Conservation (phyloP, 371 early-diverging fungal genomes). For the Dinochytrium kinnereticum region DNA sequence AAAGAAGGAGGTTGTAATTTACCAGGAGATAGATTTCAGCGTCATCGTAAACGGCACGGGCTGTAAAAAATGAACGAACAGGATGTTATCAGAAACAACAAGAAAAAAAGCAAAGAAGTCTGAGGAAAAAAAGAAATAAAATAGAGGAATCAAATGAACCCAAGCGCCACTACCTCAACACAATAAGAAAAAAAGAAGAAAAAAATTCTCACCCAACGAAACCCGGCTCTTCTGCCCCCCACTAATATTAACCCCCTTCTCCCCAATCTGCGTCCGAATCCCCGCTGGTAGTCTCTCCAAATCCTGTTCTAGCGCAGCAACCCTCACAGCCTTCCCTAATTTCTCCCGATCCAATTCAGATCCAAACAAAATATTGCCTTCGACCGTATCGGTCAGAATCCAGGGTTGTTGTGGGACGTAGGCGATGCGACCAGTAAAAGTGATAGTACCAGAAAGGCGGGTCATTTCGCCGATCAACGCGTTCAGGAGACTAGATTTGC, state of each 20-base stretch:
- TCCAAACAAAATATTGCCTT: slow-evolving; percentile 53
- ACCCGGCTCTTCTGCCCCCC: slow-evolving; percentile 31
- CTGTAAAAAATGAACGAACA: slow-evolving; percentile 2
- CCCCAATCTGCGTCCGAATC: slow-evolving; percentile 51
- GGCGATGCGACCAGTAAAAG: slow-evolving; percentile 34
- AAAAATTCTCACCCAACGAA: background rate
- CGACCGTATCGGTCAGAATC: slow-evolving; percentile 53
- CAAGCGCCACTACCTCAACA: slow-evolving; percentile 18
- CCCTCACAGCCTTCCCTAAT: slow-evolving; percentile 17
- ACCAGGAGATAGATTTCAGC: slow-evolving; percentile 75
- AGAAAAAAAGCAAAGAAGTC: no score
- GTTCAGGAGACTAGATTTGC: slow-evolving; percentile 48
- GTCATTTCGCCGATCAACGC: slow-evolving; percentile 52
- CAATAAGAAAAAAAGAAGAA: background rate
- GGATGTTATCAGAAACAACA: background rate
- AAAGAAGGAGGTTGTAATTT: no score
- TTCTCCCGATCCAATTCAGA: slow-evolving; percentile 12
- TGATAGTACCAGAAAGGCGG: background rate
- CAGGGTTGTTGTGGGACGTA: slow-evolving; percentile 56
- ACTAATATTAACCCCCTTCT: slow-evolving; percentile 42
- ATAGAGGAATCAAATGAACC: background rate
- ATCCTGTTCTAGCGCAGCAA: slow-evolving; percentile 42
- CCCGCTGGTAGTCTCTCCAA: slow-evolving; percentile 48
- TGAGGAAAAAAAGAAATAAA: background rate
- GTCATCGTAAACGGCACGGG: slow-evolving; percentile 69